Conservation (phyloP, 371 early-diverging fungal genomes). For the Mortierella sp. region DNA sequence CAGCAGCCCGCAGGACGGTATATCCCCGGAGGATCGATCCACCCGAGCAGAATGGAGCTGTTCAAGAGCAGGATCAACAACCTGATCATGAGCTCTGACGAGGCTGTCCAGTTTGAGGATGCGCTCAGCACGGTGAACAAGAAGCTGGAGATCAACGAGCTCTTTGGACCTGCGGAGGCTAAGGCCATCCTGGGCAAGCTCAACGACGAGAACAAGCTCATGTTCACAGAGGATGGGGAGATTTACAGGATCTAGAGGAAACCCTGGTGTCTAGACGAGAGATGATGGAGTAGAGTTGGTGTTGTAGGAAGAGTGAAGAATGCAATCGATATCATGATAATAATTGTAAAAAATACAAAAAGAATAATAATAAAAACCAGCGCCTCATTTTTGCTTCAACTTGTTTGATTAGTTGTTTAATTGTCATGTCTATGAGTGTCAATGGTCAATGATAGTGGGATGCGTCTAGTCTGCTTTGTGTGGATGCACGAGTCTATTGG, state of each 20-base stretch:
- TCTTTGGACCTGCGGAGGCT: constrained; percentile 62
- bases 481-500: constrained; percentile 19
- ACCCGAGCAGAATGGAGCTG: constrained; percentile 38
- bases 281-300: no score
- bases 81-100: constrained; percentile 42
- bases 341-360: not conserved
- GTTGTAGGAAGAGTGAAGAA: not conserved
- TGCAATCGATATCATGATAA: no score
- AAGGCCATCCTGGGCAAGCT: constrained; percentile 66
- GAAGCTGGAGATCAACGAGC: constrained; percentile 49
- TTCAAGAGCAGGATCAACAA: constrained; percentile 30
- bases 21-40: constrained; percentile 47
- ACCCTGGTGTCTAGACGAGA: no score
- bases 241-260: constrained; percentile 72
- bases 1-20: constrained; percentile 6
- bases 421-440: not conserved
- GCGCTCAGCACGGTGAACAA: constrained; percentile 62
- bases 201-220: constrained; percentile 78
- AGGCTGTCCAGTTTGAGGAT: constrained; percentile 58
- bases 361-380: constrained; percentile 5
- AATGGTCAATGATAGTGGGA: no score
- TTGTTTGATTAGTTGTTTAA: not conserved
- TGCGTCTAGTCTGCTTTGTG: not conserved
- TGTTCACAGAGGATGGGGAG: constrained; percentile 72
- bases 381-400: not conserved